phyloP scores from a whole-genome alignment of 352 stramenopile species.

The Phytophthora megakarya region DNA sequence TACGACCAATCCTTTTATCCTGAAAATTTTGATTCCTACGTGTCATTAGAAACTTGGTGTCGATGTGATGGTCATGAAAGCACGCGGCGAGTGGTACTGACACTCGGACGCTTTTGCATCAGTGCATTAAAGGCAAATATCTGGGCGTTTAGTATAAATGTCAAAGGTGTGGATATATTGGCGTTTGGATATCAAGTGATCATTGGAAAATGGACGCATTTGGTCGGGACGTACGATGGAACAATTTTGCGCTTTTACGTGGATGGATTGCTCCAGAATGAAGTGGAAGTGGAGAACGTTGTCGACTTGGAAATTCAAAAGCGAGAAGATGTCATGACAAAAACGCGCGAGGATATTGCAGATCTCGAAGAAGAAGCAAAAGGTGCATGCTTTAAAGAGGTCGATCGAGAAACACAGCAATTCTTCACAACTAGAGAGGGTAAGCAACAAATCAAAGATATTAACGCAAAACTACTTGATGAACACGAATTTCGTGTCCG shows the following conservation, averaged over 20 bases:
- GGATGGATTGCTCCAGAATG: conserved; percentile 67
- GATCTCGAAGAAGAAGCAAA: conserved; percentile 79
- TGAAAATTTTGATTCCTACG: conserved; percentile 31
- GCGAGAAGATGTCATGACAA: conserved; percentile 64
- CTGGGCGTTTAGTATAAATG: conserved; percentile 84
- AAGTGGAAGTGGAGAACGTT: conserved; percentile 75
- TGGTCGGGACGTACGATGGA: conserved; percentile 90
- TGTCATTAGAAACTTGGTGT: conserved; percentile 85
- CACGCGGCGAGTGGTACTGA: conserved; percentile 69
- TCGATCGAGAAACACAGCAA: conserved; percentile 63
- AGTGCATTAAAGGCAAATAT: conserved; percentile 70
- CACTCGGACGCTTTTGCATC: conserved; percentile 77
- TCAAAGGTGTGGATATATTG: conserved; percentile 79
- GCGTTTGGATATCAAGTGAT: conserved; percentile 58
- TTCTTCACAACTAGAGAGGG: conserved; percentile 81
- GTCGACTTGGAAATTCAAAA: conserved; percentile 74
- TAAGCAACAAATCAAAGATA: conserved; percentile 57
- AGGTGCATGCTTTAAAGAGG: conserved; percentile 71
- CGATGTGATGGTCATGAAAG: conserved; percentile 70
- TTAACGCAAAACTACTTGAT: conserved; percentile 76
- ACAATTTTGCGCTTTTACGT: conserved; percentile 86
- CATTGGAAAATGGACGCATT: conserved; percentile 80
- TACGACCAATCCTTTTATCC: conserved; percentile 55
- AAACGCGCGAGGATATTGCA: conserved; percentile 76
- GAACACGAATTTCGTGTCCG: conserved; percentile 85